Evolutionary conservation across 2,329 filamentous ascomycete species (phyloP), one percentile per base, ranked within the genome.

Genomic region (Tothia fuscella): DNA sequence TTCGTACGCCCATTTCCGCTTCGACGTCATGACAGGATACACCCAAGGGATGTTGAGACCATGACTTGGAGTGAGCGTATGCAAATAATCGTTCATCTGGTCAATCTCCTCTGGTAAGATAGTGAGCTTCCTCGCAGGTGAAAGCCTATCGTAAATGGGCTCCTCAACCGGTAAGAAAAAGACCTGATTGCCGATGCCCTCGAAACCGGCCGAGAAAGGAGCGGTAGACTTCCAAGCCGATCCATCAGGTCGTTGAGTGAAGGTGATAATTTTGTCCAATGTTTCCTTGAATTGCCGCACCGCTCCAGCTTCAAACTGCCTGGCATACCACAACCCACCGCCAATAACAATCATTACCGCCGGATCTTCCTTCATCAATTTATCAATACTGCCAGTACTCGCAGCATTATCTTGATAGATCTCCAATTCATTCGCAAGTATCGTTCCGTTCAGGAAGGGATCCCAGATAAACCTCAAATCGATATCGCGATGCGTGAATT

Each of bases 401-500:
- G 22, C 48, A 14, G 48, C 37, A 38, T 47, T 50, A 34, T 51
- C 46, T 22, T 51, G 54, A 47, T 64, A 68, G 2, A 51, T 51
- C 21, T 55, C 51, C 31, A 76, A 49, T 36, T 69, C 62, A 12
- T 57, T 51, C 19, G 61, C 52, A 21, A 71, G 50, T 6, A 50
- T 50, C 0, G 67, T 65, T 21, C 67, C 64, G 53, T 80, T 73
- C 19, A 80, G 60, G 57, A 64, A 78, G 0, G 77, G 76, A 54
- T 81, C 76, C 74, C 74, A 80, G 9, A 77, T 54, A 47, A 77
- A 78, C 35, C 71, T 60, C 20, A 79, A 49, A 21, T 53, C 62
- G 2, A 73, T 61, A n/a, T 62, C 63, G 12, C 60, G 59, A 2
- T 62, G 61, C 5, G 58, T 55, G 42, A 71, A 65, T 3, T 59